Conservation (phyloP, 306 rosid species). For the Glycine soja region DNA sequence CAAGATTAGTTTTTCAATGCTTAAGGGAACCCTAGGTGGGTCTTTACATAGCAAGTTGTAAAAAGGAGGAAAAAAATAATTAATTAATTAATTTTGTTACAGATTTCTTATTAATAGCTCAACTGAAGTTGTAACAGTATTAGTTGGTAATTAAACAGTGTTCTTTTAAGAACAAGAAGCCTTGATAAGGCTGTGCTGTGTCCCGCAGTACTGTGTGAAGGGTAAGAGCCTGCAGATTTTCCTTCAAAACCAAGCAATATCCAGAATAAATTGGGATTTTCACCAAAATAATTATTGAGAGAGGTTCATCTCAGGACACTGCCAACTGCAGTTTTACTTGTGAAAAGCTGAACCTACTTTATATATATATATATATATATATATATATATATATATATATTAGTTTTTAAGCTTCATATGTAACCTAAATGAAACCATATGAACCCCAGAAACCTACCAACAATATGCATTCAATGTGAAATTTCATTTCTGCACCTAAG, state of each 20-base stretch:
- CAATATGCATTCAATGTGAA: conserved; percentile 28
- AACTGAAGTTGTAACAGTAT: conserved; percentile 22
- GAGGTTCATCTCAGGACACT: conserved; percentile 43
- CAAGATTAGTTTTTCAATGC: conserved; percentile 1
- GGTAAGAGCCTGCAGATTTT: conserved; percentile 39
- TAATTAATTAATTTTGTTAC: background rate
- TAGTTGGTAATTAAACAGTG: conserved; percentile 10
- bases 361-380: background rate
- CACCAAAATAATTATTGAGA: conserved; percentile 56
- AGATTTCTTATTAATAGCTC: conserved; percentile 2
- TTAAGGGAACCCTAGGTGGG: conserved; percentile 3
- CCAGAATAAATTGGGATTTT: conserved; percentile 52
- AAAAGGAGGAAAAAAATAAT: background rate
- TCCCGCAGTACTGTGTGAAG: background rate
- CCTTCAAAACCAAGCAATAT: conserved; percentile 46
- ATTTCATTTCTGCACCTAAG: conserved; percentile 9
- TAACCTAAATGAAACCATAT: conserved; percentile 40
- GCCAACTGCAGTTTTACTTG: conserved; percentile 48
- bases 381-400: background rate
- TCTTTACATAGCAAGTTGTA: background rate
- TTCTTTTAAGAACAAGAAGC: conserved; percentile 41
- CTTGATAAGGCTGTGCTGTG: conserved; percentile 21
- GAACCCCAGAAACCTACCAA: conserved; percentile 43
- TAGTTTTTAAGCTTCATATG: conserved; percentile 32
- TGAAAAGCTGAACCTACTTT: conserved; percentile 53